phyloP scores from a whole-genome alignment of 805 yeast genomes.

The Candida krabiensis region DNA sequence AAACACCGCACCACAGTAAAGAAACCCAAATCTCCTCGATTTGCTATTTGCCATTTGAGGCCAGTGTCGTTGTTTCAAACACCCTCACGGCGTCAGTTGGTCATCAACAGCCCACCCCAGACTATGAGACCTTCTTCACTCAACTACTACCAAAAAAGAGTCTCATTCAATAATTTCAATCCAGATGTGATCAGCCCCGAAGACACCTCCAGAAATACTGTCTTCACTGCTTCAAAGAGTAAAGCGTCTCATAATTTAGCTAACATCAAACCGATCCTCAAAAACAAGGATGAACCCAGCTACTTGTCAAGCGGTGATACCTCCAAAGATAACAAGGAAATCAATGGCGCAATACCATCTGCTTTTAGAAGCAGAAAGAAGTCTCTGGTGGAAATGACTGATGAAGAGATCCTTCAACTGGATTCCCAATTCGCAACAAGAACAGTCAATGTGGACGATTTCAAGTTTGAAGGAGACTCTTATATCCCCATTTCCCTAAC shows the following conservation, averaged over 20 bases:
- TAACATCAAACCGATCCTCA: slow-evolving; percentile 14
- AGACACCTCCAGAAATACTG: background rate
- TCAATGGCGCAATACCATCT: slow-evolving; percentile 2
- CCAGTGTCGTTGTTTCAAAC: no score
- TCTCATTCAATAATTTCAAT: slow-evolving; percentile 10
- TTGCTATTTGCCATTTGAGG: no score
- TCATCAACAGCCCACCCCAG: no score
- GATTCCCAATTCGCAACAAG: slow-evolving; percentile 51
- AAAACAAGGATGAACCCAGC: slow-evolving; percentile 10
- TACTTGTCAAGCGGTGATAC: slow-evolving; percentile 5
- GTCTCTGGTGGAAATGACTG: slow-evolving; percentile 51
- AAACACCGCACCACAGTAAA: no score
- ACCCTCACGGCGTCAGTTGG: no score
- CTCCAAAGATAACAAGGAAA: background rate
- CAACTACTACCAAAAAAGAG: slow-evolving; percentile 5
- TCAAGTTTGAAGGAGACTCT: slow-evolving; percentile 44
- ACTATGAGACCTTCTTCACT: no score
- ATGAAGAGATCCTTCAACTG: slow-evolving; percentile 52
- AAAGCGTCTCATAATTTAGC: background rate
- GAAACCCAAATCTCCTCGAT: no score
- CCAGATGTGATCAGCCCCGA: slow-evolving; percentile 7
- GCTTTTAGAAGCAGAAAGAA: slow-evolving; percentile 34
- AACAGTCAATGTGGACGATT: slow-evolving; percentile 40
- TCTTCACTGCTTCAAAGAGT: no score
- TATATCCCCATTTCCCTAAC: slow-evolving; percentile 17